Evolutionary conservation across 2,329 filamentous ascomycete species (phyloP).

Genomic region (Aspergillus sp.): DNA sequence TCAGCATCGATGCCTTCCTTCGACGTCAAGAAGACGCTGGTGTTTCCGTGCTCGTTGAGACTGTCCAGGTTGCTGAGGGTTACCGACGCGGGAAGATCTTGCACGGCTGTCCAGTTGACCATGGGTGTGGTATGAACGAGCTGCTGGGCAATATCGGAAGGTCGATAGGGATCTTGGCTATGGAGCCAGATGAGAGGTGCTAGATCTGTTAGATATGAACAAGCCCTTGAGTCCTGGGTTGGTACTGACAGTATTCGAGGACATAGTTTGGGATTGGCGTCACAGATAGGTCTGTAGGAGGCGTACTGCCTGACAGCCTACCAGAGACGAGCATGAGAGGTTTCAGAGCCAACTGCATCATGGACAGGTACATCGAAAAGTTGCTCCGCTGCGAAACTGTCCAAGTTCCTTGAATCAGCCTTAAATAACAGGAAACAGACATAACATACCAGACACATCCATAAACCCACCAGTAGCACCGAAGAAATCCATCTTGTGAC

Average conservation of each 20-base stretch:
- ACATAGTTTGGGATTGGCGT: constrained; percentile 38
- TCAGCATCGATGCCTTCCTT: constrained; percentile 39
- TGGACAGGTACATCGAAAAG: no score
- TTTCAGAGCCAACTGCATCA: background rate
- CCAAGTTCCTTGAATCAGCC: no score
- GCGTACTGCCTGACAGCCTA: background rate
- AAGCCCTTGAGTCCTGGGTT: background rate
- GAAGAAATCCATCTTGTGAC: no score
- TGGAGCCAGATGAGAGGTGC: constrained; percentile 49
- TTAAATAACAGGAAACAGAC: no score
- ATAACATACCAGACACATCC: no score
- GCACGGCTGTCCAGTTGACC: constrained; percentile 37
- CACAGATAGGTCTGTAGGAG: constrained; percentile 4
- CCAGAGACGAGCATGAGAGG: background rate
- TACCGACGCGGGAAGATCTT: constrained; percentile 33
- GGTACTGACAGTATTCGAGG: constrained; percentile 38
- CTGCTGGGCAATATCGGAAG: constrained; percentile 44
- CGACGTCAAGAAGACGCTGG: constrained; percentile 45
- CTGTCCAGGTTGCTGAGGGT: constrained; percentile 44
- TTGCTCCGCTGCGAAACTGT: no score
- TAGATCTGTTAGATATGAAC: constrained; percentile 16
- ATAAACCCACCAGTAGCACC: no score
- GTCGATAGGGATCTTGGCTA: constrained; percentile 43
- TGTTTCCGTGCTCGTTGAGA: constrained; percentile 41
- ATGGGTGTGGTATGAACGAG: constrained; percentile 41